A percentile compares a stretch with the other conserved stretches of the same genome.
Evolutionary conservation across 2,329 filamentous ascomycete species (phyloP).

Genomic region (Penicillium brevicompactum): DNA sequence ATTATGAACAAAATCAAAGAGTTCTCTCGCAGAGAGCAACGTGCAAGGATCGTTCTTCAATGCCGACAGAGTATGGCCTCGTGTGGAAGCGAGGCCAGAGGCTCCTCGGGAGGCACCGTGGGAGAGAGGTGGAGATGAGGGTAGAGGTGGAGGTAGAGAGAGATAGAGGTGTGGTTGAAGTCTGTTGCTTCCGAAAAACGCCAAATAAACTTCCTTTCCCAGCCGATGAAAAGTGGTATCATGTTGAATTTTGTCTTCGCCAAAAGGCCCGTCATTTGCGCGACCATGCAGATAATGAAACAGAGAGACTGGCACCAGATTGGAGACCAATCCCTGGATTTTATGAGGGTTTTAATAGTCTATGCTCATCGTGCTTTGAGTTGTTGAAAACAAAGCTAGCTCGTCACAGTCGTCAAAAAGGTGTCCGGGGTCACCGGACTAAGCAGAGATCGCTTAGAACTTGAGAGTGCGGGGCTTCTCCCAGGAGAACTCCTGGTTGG

Average conservation of each 20-base stretch:
- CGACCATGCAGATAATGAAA: constrained; percentile 44
- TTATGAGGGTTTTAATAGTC: constrained; percentile 32
- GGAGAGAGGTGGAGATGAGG: constrained; percentile 25
- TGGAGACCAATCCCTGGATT: constrained; percentile 16
- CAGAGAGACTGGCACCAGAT: constrained; percentile 28
- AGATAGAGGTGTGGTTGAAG: constrained; percentile 40
- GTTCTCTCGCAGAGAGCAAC: constrained; percentile 6
- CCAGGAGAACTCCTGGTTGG: constrained; percentile 97
- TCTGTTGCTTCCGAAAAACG: constrained; percentile 45
- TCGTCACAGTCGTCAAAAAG: constrained; percentile 48
- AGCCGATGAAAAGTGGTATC: constrained; percentile 49
- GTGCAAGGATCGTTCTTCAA: constrained; percentile 9
- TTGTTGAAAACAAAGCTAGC: constrained; percentile 55
- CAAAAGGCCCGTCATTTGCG: constrained; percentile 36
- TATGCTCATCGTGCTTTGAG: constrained; percentile 48
- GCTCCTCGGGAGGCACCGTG: constrained; percentile 11
- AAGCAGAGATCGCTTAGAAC: constrained; percentile 63
- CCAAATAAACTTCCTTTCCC: constrained; percentile 43
- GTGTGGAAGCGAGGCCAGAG: constrained; percentile 4
- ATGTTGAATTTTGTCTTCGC: constrained; percentile 52
- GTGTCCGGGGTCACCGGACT: constrained; percentile 23
- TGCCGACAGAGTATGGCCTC: constrained; percentile 4
- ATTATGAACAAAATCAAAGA: constrained; percentile 7
- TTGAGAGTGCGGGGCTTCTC: constrained; percentile 96
- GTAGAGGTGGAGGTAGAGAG: constrained; percentile 21